Evolutionary conservation across 495 filamentous ascomycete genomes (phyloP), one percentile per base, ranked within the genome.

Genomic region (Immersiella caudata): DNA sequence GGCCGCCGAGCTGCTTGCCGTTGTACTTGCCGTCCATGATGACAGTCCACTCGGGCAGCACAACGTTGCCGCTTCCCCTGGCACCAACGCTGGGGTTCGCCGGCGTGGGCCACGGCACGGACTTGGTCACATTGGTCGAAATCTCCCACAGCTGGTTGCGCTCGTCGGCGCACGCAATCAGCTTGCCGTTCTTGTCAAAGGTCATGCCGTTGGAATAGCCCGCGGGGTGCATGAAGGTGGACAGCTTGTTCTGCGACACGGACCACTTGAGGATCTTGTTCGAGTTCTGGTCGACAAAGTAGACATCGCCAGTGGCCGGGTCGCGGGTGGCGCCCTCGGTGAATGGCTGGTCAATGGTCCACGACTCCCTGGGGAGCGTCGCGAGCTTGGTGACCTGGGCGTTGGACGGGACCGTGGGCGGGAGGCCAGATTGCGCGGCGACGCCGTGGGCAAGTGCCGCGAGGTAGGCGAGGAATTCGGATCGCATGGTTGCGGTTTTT

Each of bases 21-120:
- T 67, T 67, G 65, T 67, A 67, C 65, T 67, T 67, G 65, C 65
- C 65, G 65, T 67, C 65, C 65, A 67, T 67, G 65, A 67, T 67
- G 59, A 67, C 65, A 6, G 20, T 67, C 25, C 55, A 67, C 65
- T 67, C 65, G 65, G 65, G 65, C 65, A 67, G 65, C 65, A 67
- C 65, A 8, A 67, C 29, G 59, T 67, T 67, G 49, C 46, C 49
- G 65, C 59, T 67, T 20, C 65, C 65, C 49, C 25, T 56, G 65
- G 61, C 65, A 58, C 65, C 65, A 35, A 67, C 65, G 18, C 6
- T 6, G 49, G 65, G 59, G 22, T 67, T 67, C 27, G 61, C 57
- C 58, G 65, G 26, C 65, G 35, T 24, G 65, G 65, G 65, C 35
- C 46, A 67, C 59, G 65, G 65, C 57, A 67, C 59, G 18, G 65